A percentile compares a stretch with the other conserved stretches of the same genome.
These are phyloP conservation scores for Russula sp. DNA, from an alignment of 768 basidiomycete genomes.

Conservation along the genomic window DNA sequence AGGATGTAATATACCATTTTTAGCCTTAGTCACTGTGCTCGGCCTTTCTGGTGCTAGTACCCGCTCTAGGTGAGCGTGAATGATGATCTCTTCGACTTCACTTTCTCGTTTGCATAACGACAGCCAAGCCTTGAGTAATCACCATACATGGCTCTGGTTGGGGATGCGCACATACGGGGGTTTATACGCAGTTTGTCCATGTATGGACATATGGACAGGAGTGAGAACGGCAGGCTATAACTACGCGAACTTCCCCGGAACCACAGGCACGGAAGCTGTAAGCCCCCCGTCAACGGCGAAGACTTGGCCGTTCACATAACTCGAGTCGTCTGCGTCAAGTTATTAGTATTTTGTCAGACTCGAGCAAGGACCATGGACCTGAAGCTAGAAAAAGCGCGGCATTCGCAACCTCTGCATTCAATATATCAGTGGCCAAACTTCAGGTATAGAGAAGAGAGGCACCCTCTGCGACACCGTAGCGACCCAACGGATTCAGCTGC, in stretches of 20 bases:
- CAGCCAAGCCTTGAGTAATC: no score
- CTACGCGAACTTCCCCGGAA: slow-evolving; percentile 66
- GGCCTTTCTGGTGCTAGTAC: no score
- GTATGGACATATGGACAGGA: not conserved
- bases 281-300: slow-evolving; percentile 84
- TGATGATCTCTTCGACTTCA: no score
- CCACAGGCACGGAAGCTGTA: slow-evolving; percentile 68
- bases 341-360: not conserved
- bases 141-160: not conserved
- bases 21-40: no score
- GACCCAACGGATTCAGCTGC: slow-evolving; percentile 72
- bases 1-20: not conserved
- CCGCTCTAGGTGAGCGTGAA: no score
- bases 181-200: not conserved
- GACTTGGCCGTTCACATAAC: slow-evolving; percentile 88
- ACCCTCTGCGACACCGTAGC: slow-evolving; percentile 82
- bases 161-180: not conserved
- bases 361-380: slow-evolving; percentile 37
- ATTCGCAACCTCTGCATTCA: slow-evolving; percentile 69
- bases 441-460: slow-evolving; percentile 19
- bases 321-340: slow-evolving; percentile 60
- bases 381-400: slow-evolving; percentile 82
- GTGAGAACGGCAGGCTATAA: not conserved
- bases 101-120: no score
- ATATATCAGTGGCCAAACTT: slow-evolving; percentile 9